These are phyloP conservation scores for Cubamyces lactineus DNA, from an alignment of 768 basidiomycete species.

Conservation along the genomic window DNA sequence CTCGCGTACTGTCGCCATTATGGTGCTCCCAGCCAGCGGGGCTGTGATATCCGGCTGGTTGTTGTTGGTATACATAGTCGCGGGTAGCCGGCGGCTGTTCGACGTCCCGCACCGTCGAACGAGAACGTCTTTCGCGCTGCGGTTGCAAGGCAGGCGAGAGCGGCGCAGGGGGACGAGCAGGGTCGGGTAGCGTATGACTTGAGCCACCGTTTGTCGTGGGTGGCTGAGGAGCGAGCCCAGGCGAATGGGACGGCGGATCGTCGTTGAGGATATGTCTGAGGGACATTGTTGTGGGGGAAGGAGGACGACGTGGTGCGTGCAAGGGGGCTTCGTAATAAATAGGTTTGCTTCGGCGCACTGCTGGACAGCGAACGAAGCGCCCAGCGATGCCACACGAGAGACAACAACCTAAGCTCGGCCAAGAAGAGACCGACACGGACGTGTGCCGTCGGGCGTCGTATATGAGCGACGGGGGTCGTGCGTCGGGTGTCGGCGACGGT, in stretches of 20 bases:
- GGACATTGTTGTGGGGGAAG: constrained; percentile 54
- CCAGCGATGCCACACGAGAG: constrained; percentile 23
- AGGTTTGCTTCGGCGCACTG: constrained; percentile 26
- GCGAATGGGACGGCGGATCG: constrained; percentile 42
- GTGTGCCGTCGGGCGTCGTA: constrained; percentile 13
- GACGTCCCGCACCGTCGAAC: constrained; percentile 26
- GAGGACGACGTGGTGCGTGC: constrained; percentile 20
- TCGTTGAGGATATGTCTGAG: constrained; percentile 82
- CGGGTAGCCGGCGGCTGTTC: constrained; percentile 38
- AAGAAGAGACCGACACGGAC: constrained; percentile 5
- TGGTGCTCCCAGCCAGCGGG: constrained; percentile 45
- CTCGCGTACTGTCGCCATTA: constrained; percentile 42
- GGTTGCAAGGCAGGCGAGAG: constrained; percentile 21
- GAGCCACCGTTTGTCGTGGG: constrained; percentile 34
- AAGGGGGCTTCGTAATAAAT: constrained; percentile 21
- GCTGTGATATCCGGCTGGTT: constrained; percentile 43
- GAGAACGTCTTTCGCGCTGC: constrained; percentile 27
- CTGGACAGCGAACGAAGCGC: constrained; percentile 26
- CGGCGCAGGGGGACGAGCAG: constrained; percentile 29
- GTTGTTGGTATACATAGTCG: constrained; percentile 44
- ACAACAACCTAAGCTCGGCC: constrained; percentile 20
- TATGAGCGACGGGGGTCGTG: constrained; percentile 7
- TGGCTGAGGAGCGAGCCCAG: constrained; percentile 39
- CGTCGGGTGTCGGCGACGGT: neutral
- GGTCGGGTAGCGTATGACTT: constrained; percentile 17